A percentile compares a stretch with the other conserved stretches of the same genome.
Evolutionary conservation across 129 eudicot genomes (phyloP).

Genomic region (Chrysanthemum makinoi): DNA sequence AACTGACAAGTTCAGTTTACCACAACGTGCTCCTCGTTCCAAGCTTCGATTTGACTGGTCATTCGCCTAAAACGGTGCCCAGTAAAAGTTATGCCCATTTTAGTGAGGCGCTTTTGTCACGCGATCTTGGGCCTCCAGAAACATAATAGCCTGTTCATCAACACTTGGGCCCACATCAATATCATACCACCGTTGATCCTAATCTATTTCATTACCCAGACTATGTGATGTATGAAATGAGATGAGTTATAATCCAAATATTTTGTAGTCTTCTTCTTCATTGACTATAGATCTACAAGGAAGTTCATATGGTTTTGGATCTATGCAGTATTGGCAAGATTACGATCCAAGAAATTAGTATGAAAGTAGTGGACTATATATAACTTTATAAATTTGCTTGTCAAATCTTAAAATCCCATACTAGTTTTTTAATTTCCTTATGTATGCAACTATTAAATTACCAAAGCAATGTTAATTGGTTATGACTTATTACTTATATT

Average conservation of each 20-base stretch:
- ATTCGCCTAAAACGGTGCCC: too few relatives aligned
- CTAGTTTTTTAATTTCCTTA: neutral
- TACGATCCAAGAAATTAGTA: constrained; percentile 35
- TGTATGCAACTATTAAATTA: neutral
- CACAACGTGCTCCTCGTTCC: too few relatives aligned
- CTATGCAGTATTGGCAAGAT: constrained; percentile 36
- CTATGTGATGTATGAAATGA: constrained; percentile 5
- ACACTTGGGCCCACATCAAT: too few relatives aligned
- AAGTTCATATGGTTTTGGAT: constrained; percentile 28
- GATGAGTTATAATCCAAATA: constrained; percentile 30
- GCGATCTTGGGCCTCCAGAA: too few relatives aligned
- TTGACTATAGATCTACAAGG: constrained; percentile 28
- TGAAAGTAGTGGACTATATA: neutral
- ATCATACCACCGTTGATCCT: constrained; percentile 21
- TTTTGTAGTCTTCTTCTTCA: constrained; percentile 31
- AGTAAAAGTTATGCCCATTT: too few relatives aligned
- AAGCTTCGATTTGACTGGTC: too few relatives aligned
- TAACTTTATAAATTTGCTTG: constrained; percentile 11
- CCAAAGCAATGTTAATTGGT: too few relatives aligned
- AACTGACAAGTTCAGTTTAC: too few relatives aligned
- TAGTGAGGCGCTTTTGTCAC: too few relatives aligned
- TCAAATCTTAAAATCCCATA: constrained; percentile 8
- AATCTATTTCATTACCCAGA: constrained; percentile 24
- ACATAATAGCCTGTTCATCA: too few relatives aligned
- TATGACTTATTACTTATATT: too few relatives aligned